Conservation (phyloP, 352 stramenopile genomes). For the Phytophthora fragariaefolia region DNA sequence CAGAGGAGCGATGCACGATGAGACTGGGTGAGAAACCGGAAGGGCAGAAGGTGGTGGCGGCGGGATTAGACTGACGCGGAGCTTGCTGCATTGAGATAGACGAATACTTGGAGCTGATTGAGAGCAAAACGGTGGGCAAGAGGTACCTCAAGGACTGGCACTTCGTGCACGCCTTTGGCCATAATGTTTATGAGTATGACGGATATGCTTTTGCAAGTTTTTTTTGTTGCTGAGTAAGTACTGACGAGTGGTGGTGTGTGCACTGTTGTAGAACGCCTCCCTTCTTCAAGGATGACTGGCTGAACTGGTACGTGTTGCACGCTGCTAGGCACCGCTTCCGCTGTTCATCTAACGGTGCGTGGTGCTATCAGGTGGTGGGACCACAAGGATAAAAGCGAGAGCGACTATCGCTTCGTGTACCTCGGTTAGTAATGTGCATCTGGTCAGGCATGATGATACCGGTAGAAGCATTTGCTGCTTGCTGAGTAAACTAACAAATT, state of each 20-base stretch:
- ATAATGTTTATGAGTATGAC: constrained; percentile 67
- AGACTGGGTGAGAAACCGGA: constrained; percentile 48
- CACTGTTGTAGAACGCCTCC: constrained; percentile 68
- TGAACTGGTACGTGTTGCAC: constrained; percentile 92
- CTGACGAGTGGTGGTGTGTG: constrained; percentile 31
- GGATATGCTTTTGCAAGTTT: not conserved
- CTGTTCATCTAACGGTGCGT: too few species aligned
- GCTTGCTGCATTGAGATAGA: constrained; percentile 29
- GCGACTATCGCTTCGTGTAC: constrained; percentile 98
- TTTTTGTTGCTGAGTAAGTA: constrained; percentile 13
- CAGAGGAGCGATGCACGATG: constrained; percentile 64
- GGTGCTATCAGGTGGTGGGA: constrained; percentile 80
- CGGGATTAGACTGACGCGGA: constrained; percentile 6
- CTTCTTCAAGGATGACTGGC: constrained; percentile 93
- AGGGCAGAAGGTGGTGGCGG: not conserved
- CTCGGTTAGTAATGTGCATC: constrained; percentile 59
- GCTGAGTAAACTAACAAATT: not conserved
- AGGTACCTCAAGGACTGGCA: constrained; percentile 90
- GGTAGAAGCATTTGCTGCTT: not conserved
- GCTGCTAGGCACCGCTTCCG: too few species aligned
- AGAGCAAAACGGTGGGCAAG: constrained; percentile 52
- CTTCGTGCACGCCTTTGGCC: constrained; percentile 68
- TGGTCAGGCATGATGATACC: not conserved
- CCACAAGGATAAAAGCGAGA: constrained; percentile 58
- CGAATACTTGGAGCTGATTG: constrained; percentile 68